phyloP scores from a whole-genome alignment of 768 basidiomycete genomes.

The Lactifluus echinatus region DNA sequence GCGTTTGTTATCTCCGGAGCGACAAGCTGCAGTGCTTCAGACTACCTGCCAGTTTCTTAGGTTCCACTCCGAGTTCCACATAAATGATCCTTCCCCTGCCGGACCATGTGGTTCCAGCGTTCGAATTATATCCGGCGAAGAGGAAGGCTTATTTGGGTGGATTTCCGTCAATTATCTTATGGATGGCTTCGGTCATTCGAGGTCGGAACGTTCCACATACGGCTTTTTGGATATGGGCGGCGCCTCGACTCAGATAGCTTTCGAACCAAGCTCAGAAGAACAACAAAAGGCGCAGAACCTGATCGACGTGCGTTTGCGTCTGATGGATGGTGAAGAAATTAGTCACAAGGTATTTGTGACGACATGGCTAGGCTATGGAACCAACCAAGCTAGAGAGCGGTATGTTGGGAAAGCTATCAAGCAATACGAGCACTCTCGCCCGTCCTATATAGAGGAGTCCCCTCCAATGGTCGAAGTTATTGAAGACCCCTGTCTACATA shows the following conservation, averaged over 20 bases:
- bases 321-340: constrained; percentile 80
- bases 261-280: constrained; percentile 66
- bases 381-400: constrained; percentile 91
- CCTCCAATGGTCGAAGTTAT: constrained; percentile 33
- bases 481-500: constrained; percentile 87
- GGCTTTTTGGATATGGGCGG: constrained; percentile 99
- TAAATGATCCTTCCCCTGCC: constrained; percentile 52
- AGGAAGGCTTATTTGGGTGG: constrained; percentile 98
- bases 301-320: constrained; percentile 69
- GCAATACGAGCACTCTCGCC: constrained; percentile 41
- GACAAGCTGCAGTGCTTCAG: constrained; percentile 65
- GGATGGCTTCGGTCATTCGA: constrained; percentile 73
- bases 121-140: constrained; percentile 93
- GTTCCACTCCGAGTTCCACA: constrained; percentile 66
- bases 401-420: constrained; percentile 67
- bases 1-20: constrained; percentile 66
- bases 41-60: constrained; percentile 71
- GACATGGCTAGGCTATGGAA: constrained; percentile 97
- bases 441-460: constrained; percentile 21
- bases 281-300: constrained; percentile 52
- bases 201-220: constrained; percentile 68
- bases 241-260: constrained; percentile 97
- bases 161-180: constrained; percentile 98
- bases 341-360: constrained; percentile 93
- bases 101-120: constrained; percentile 92